Conservation (phyloP, 1,284 basidiomycete species). For the Hortiboletus rubellus region DNA sequence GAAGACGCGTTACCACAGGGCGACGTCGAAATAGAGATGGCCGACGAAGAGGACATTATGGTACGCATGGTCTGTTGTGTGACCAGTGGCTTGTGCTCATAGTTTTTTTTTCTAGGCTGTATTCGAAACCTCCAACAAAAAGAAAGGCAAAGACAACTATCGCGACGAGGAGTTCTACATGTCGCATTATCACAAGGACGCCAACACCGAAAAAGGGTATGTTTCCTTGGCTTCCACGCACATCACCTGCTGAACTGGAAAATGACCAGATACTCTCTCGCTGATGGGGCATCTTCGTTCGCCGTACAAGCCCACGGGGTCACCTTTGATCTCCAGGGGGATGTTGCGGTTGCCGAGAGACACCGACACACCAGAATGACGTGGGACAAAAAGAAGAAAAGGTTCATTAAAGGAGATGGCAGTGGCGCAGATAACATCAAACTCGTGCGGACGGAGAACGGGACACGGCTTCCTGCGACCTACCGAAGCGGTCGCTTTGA, state of each 20-base stretch:
- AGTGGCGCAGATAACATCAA: slow-evolving; percentile 93
- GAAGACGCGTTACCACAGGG: slow-evolving; percentile 29
- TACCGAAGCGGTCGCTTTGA: slow-evolving; percentile 94
- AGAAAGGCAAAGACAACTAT: slow-evolving; percentile 50
- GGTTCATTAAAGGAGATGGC: slow-evolving; percentile 85
- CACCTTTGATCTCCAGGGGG: slow-evolving; percentile 83
- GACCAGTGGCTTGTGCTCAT: slow-evolving; percentile 14
- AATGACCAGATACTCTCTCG: slow-evolving; percentile 73
- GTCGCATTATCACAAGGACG: slow-evolving; percentile 86
- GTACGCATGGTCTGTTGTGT: slow-evolving; percentile 42
- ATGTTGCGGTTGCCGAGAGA: slow-evolving; percentile 59
- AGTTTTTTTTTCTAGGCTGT: slow-evolving; percentile 53
- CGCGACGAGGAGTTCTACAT: slow-evolving; percentile 90
- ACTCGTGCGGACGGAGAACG: slow-evolving; percentile 91
- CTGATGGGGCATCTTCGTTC: slow-evolving; percentile 81
- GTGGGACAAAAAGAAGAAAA: slow-evolving; percentile 98
- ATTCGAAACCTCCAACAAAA: slow-evolving; percentile 63
- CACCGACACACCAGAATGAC: slow-evolving; percentile 64
- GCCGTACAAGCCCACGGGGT: slow-evolving; percentile 80
- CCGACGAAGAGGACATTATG: slow-evolving; percentile 74
- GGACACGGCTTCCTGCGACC: slow-evolving; percentile 87
- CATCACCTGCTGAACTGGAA: slow-evolving; percentile 4
- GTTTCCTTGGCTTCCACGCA: slow-evolving; percentile 20
- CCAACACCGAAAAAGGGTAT: slow-evolving; percentile 86
- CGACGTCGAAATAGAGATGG: slow-evolving; percentile 58